Base-by-base conservation (phyloP, 441 rosid species). In the Bruguiera hainesii region DNA sequence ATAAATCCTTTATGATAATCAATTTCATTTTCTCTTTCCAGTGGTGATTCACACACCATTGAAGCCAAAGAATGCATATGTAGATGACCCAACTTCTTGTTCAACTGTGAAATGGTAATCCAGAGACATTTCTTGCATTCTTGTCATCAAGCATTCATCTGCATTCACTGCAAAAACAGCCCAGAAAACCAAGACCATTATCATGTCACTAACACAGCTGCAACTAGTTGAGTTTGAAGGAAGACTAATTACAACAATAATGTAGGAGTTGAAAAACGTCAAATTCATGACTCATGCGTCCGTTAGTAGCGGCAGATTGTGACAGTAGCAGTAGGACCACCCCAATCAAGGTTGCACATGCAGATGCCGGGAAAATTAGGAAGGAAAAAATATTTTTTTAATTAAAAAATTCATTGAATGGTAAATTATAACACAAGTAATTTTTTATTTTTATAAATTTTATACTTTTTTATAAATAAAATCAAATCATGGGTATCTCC, bases 121-220 rank as follows among this genome's bases (percentile, higher is more conserved):
- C 63, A 88, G 65, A 1, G 97, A 91, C 97, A 94, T 94, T 72
- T 94, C 97, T 84, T 94, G 99, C 96, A 94, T 83, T 68, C 99
- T 91, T 33, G 99, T 94, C 97, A 94, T 83, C 78, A 94, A 78
- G 75, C 97, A 94, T 78, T 94, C 97, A 67, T 91, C 91, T 6
- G 97, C 69, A 64, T 85, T 90, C 72, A 85, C 98, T 88, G 83
- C 71, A 75, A 60, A 57, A 72, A 55, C 15, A 21, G 23, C 20
- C 56, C 7, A 28, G 61, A 61, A 53, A 31, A 62, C 46, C 46
- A 37, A 7, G 7, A 35, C 9, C 56, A 66, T n/a, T 13, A 69
- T 64, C 79, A 64, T 15, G 69, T 78, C 77, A 78, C 49, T 53
- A 71, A 66, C 66, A 70, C 57, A 77, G 78, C 80, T 78, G 69